Percentiles rank a stretch among this genome's conserved stretches.
Conservation (phyloP, 106 monocot genomes). For the Phalaenopsis aphrodite region DNA sequence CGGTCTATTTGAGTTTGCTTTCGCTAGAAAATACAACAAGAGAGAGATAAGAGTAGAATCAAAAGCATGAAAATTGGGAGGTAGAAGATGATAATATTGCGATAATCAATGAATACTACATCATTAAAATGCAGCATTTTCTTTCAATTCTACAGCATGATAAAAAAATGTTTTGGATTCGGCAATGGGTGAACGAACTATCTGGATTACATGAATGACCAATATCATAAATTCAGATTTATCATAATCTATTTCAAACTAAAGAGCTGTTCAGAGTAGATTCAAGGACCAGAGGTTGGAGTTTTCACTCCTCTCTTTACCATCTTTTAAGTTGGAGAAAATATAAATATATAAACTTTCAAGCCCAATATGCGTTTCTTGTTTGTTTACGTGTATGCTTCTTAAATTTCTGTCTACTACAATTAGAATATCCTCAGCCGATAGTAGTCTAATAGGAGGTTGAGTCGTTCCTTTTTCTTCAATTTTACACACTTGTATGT, state of each 20-base stretch:
- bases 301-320: not conserved
- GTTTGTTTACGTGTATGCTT: not conserved
- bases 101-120: no score
- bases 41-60: no score
- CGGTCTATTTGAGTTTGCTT: no score
- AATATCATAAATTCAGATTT: not conserved
- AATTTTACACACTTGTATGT: not conserved
- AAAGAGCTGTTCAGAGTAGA: not conserved
- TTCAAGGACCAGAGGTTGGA: not conserved
- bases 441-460: not conserved
- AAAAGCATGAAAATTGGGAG: no score
- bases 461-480: not conserved
- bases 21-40: no score
- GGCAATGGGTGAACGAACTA: not conserved
- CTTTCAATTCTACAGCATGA: not conserved
- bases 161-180: not conserved
- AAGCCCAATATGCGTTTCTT: not conserved
- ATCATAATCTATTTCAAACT: not conserved
- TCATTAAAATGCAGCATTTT: no score
- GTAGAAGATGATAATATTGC: no score
- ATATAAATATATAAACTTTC: not conserved
- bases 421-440: not conserved
- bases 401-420: not conserved
- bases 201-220: not conserved
- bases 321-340: not conserved